phyloP scores from a whole-genome alignment of 257 asterid species.

The Solanum chmielewskii region DNA sequence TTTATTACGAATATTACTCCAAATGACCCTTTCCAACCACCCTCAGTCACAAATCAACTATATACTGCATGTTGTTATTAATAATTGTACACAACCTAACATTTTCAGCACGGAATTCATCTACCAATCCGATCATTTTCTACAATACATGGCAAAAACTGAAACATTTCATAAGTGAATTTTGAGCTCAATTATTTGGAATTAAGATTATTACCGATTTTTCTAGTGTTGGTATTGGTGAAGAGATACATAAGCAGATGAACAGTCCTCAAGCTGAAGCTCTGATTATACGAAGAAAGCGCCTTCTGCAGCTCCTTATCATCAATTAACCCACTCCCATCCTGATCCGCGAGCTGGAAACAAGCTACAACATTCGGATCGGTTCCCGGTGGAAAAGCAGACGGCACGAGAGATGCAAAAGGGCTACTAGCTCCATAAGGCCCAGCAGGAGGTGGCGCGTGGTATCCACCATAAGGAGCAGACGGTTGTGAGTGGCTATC shows the following conservation, averaged over 20 bases:
- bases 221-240: conserved; percentile 67
- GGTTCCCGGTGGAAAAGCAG: conserved; percentile 87
- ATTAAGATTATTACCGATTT: conserved; percentile 46
- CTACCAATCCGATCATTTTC: background rate
- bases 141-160: background rate
- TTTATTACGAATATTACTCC: background rate
- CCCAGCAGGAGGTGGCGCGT: conserved; percentile 9
- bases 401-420: conserved; percentile 63
- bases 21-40: background rate
- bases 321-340: conserved; percentile 90
- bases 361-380: conserved; percentile 74
- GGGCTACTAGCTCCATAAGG: conserved; percentile 19
- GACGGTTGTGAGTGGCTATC: conserved; percentile 4
- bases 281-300: conserved; percentile 68
- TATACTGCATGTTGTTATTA: background rate
- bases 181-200: background rate
- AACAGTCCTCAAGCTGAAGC: conserved; percentile 83
- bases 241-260: conserved; percentile 83
- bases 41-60: background rate
- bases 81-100: background rate
- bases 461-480: conserved; percentile 19
- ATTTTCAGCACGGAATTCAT: background rate
- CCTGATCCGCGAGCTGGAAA: conserved; percentile 83
- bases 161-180: background rate
- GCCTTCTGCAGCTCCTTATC: conserved; percentile 90